A percentile compares a stretch with the other conserved stretches of the same genome.
These are phyloP conservation scores for Earliella scabrosa DNA, from an alignment of 1,284 basidiomycete genomes.

Conservation along the genomic window DNA sequence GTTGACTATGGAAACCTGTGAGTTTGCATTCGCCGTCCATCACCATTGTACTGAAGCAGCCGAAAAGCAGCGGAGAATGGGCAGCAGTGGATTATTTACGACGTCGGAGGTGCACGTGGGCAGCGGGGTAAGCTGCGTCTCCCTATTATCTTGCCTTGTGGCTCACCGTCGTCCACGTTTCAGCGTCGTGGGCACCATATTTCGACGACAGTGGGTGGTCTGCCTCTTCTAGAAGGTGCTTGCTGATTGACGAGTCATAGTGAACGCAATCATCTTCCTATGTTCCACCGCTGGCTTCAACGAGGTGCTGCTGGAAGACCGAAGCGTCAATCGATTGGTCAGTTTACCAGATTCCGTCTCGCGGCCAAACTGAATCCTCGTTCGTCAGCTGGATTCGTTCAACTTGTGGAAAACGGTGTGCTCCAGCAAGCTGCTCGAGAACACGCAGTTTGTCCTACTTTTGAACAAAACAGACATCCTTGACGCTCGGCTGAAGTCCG, in stretches of 20 bases:
- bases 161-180: neutral
- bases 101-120: conserved; percentile 58
- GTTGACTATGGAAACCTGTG: conserved; percentile 52
- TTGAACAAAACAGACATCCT: conserved; percentile 70
- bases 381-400: conserved; percentile 58
- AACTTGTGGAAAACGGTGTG: conserved; percentile 65
- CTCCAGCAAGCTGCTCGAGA: conserved; percentile 54
- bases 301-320: conserved; percentile 63
- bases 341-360: too few relatives aligned
- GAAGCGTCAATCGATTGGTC: conserved; percentile 60
- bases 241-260: conserved; percentile 32
- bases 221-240: too few relatives aligned
- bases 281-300: conserved; percentile 71
- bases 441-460: conserved; percentile 60
- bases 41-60: neutral
- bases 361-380: too few relatives aligned
- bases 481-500: conserved; percentile 53
- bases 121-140: conserved; percentile 49
- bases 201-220: conserved; percentile 61
- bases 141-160: neutral
- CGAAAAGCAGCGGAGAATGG: conserved; percentile 39
- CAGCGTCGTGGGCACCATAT: conserved; percentile 67
- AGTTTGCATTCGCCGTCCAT: neutral
- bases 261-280: conserved; percentile 66
- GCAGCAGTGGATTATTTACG: conserved; percentile 61